These are phyloP conservation scores for Fragosphaeria purpurea DNA, from an alignment of 2,329 filamentous ascomycete genomes.

Conservation along the genomic window DNA sequence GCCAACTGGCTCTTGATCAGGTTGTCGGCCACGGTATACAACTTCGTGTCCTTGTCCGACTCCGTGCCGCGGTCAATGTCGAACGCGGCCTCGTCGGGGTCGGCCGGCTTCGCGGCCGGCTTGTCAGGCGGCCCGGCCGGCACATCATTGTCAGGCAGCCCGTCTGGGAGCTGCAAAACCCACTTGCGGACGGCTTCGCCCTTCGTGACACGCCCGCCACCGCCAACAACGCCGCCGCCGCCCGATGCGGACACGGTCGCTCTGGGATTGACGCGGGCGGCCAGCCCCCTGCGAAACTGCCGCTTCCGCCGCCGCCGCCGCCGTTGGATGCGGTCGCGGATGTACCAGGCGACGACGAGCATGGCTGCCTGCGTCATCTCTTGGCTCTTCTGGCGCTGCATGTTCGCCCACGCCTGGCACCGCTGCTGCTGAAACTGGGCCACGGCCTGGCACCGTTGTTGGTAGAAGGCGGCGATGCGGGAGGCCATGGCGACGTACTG, in stretches of 20 bases:
- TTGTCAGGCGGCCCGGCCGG: constrained; percentile 15
- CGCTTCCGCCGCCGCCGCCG: constrained; percentile 31
- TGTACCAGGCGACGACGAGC: constrained; percentile 40
- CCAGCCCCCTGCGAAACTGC: constrained; percentile 29
- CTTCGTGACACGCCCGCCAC: constrained; percentile 19
- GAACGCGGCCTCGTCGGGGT: constrained; percentile 30
- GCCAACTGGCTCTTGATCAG: constrained; percentile 38
- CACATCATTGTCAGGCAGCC: too few relatives aligned
- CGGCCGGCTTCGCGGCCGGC: constrained; percentile 17
- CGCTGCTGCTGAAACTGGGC: constrained; percentile 37
- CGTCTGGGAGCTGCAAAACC: constrained; percentile 30
- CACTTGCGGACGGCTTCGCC: constrained; percentile 33
- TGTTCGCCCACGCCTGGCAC: constrained; percentile 36
- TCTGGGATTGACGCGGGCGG: neutral
- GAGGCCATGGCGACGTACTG: constrained; percentile 36
- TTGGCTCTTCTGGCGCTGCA: constrained; percentile 36
- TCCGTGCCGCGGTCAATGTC: constrained; percentile 29
- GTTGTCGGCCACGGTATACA: constrained; percentile 35
- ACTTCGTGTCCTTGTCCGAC: constrained; percentile 31
- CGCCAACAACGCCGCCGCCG: neutral
- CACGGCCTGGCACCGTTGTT: constrained; percentile 37
- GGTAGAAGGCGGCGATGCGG: constrained; percentile 37
- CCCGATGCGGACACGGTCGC: neutral
- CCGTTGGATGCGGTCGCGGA: constrained; percentile 35
- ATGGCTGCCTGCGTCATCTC: constrained; percentile 40